Percentiles rank a stretch among this genome's conserved stretches.
These are phyloP conservation scores for Phytophthora meadii DNA, from an alignment of 352 stramenopile genomes.

Conservation along the genomic window DNA sequence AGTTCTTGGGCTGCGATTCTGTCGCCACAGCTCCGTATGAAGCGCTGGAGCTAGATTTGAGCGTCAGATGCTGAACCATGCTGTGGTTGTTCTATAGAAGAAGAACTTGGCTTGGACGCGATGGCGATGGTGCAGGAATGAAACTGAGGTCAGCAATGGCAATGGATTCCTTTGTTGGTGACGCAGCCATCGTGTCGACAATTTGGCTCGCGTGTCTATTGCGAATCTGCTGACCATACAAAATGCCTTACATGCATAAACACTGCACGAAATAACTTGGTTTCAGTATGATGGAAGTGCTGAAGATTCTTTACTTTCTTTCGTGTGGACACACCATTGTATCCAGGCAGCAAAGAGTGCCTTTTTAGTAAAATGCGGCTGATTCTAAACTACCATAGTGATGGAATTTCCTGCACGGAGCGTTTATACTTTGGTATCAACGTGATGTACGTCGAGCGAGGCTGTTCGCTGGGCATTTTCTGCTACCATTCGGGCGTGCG, in stretches of 20 bases:
- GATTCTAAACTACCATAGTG: too few relatives aligned
- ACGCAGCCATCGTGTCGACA: conserved; percentile 9
- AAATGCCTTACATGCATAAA: conserved; percentile 23
- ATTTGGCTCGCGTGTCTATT: conserved; percentile 25
- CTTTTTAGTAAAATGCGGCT: background rate
- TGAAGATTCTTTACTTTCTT: conserved; percentile 27
- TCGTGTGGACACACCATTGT: conserved; percentile 7
- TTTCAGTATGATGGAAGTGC: conserved; percentile 13
- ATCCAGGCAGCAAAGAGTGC: conserved; percentile 9
- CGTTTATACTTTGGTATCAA: too few relatives aligned
- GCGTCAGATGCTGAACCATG: conserved; percentile 32
- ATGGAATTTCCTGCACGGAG: too few relatives aligned
- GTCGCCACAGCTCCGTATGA: conserved; percentile 42
- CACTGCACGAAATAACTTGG: conserved; percentile 4
- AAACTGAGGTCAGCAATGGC: background rate
- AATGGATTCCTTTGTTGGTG: conserved; percentile 4
- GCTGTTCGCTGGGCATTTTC: conserved; percentile 13
- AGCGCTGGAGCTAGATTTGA: conserved; percentile 20
- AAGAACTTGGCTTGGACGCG: conserved; percentile 11
- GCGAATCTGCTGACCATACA: conserved; percentile 18
- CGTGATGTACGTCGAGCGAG: too few relatives aligned
- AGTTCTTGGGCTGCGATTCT: conserved; percentile 42
- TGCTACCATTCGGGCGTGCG: conserved; percentile 22
- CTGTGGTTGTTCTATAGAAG: background rate
- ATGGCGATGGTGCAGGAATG: conserved; percentile 22